These are phyloP conservation scores for Sugiyamaella paludigena DNA, from an alignment of 1,139 yeast genomes.

Conservation along the genomic window DNA sequence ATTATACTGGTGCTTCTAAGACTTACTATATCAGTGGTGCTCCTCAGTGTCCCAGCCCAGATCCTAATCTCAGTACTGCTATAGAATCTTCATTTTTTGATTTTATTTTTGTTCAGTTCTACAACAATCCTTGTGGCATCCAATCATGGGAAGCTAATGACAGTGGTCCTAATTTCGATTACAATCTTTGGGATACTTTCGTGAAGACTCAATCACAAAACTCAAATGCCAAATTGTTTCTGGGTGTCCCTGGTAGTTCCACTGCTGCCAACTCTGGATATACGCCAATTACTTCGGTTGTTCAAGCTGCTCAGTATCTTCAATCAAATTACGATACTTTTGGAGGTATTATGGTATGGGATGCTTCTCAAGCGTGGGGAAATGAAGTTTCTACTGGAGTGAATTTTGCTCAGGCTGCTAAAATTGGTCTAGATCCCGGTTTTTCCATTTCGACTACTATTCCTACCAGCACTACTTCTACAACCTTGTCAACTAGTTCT, in stretches of 20 bases:
- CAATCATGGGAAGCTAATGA: slow-evolving; percentile 33
- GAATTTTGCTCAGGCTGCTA: slow-evolving; percentile 41
- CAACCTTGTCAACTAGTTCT: background rate
- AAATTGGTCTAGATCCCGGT: slow-evolving; percentile 5
- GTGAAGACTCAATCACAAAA: slow-evolving; percentile 60
- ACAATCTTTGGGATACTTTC: slow-evolving; percentile 75
- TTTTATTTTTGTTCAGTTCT: slow-evolving; percentile 87
- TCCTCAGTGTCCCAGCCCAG: slow-evolving; percentile 94
- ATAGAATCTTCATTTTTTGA: slow-evolving; percentile 63
- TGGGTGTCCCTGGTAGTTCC: slow-evolving; percentile 73
- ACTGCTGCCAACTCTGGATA: slow-evolving; percentile 71
- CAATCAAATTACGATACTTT: slow-evolving; percentile 43
- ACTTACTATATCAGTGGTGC: slow-evolving; percentile 82
- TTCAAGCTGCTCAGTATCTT: slow-evolving; percentile 22
- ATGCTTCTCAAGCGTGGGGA: slow-evolving; percentile 71
- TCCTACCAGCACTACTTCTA: slow-evolving; percentile 18
- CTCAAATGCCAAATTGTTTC: slow-evolving; percentile 53
- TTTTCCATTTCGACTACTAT: slow-evolving; percentile 38
- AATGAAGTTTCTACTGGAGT: slow-evolving; percentile 48
- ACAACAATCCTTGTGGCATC: slow-evolving; percentile 75
- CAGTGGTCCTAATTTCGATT: slow-evolving; percentile 56
- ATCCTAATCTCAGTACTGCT: slow-evolving; percentile 71
- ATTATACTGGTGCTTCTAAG: slow-evolving; percentile 45
- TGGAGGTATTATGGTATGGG: slow-evolving; percentile 92
- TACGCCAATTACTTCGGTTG: slow-evolving; percentile 33